These are phyloP conservation scores for Stipa capillata DNA, from an alignment of 176 grass and related monocot genomes.

Conservation along the genomic window DNA sequence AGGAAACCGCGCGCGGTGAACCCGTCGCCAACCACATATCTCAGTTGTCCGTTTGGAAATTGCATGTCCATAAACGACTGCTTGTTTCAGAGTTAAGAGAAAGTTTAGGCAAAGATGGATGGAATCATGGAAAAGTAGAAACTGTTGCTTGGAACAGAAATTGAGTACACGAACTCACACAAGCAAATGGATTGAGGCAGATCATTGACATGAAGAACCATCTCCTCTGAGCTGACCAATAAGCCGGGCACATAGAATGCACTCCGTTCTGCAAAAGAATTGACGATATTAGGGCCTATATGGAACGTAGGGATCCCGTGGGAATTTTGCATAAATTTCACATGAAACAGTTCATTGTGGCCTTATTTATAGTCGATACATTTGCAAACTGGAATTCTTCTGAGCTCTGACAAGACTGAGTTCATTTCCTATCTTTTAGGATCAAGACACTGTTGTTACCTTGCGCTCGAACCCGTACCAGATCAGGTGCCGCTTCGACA, in stretches of 20 bases:
- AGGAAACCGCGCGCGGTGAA: slow-evolving; percentile 33
- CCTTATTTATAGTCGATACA: no score
- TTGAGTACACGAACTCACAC: slow-evolving; percentile 26
- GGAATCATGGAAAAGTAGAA: not conserved
- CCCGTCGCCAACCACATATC: slow-evolving; percentile 47
- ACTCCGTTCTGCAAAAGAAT: slow-evolving; percentile 49
- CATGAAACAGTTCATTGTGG: no score
- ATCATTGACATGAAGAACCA: slow-evolving; percentile 77
- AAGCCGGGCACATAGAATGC: slow-evolving; percentile 63
- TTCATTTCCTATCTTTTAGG: no score
- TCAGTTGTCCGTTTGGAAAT: slow-evolving; percentile 58
- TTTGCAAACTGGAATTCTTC: not conserved
- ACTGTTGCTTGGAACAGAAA: not conserved
- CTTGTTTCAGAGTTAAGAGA: not conserved
- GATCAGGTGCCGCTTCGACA: slow-evolving; percentile 64
- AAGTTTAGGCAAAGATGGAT: not conserved
- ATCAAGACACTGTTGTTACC: no score
- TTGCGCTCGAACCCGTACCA: slow-evolving; percentile 73
- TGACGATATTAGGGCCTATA: no score
- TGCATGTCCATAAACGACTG: slow-evolving; percentile 73
- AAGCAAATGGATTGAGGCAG: slow-evolving; percentile 54
- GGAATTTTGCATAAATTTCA: no score
- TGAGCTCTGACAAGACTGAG: not conserved
- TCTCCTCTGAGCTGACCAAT: slow-evolving; percentile 52
- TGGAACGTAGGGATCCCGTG: no score